A percentile compares a stretch with the other conserved stretches of the same genome.
Conservation (phyloP, 495 filamentous ascomycete genomes). For the Cercophora samala region DNA sequence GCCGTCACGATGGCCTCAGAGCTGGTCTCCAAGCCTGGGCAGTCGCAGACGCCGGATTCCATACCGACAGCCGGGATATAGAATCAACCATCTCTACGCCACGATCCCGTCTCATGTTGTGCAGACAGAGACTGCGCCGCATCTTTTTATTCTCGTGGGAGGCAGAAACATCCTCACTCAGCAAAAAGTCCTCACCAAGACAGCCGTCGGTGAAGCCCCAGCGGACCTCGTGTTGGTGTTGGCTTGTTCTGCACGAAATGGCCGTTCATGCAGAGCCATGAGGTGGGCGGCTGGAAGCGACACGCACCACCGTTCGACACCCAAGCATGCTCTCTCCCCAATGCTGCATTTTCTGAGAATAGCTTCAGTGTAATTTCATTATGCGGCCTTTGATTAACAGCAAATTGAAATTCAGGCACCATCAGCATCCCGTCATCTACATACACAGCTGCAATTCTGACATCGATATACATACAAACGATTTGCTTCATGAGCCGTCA, state of each 20-base stretch:
- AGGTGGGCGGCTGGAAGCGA: neutral
- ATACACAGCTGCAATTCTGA: neutral
- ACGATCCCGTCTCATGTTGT: constrained; percentile 10
- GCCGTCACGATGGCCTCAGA: neutral
- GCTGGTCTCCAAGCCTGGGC: neutral
- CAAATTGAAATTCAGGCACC: constrained; percentile 12
- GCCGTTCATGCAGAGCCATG: neutral
- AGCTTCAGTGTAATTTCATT: constrained; percentile 14
- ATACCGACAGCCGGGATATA: neutral
- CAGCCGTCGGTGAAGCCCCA: neutral
- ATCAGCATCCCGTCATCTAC: neutral
- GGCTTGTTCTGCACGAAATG: neutral
- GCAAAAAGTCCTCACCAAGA: neutral
- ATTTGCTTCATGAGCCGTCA: neutral
- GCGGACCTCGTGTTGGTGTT: neutral
- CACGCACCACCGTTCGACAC: neutral
- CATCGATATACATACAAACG: neutral
- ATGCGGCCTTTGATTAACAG: constrained; percentile 11
- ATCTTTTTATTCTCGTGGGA: constrained; percentile 13
- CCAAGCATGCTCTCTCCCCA: neutral
- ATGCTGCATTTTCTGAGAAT: constrained; percentile 7
- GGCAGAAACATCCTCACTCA: constrained; percentile 1
- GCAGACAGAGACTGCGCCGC: constrained; percentile 5
- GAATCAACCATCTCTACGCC: constrained; percentile 5
- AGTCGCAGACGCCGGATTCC: neutral